phyloP scores from a whole-genome alignment of 2,329 filamentous ascomycete species.

The Ophiostoma australiae region DNA sequence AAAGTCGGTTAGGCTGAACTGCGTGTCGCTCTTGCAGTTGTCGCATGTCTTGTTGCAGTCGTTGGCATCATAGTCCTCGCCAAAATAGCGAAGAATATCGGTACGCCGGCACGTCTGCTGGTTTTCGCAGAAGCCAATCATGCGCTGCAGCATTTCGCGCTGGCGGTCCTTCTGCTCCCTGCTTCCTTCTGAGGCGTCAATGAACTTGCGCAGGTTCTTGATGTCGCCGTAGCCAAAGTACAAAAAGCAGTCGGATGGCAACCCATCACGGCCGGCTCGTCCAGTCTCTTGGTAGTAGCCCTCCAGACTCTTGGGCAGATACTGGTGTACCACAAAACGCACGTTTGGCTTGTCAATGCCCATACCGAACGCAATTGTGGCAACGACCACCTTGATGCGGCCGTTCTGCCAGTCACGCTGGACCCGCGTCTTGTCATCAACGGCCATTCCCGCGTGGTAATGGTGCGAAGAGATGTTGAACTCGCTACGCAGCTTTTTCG shows the following conservation, averaged over 20 bases:
- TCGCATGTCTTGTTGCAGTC: constrained; percentile 77
- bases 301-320: constrained; percentile 88
- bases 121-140: constrained; percentile 87
- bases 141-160: constrained; percentile 74
- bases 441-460: constrained; percentile 77
- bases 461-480: constrained; percentile 68
- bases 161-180: constrained; percentile 77
- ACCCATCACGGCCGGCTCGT: constrained; percentile 85
- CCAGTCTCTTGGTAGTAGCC: constrained; percentile 99
- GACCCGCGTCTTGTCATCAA: constrained; percentile 62
- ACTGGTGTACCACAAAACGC: constrained; percentile 91
- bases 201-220: constrained; percentile 69
- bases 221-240: constrained; percentile 82
- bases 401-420: constrained; percentile 82
- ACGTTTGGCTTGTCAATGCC: constrained; percentile 99
- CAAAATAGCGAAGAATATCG: constrained; percentile 91
- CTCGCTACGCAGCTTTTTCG: constrained; percentile 57
- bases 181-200: constrained; percentile 72
- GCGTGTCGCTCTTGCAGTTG: constrained; percentile 72
- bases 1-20: constrained; percentile 69
- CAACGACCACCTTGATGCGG: constrained; percentile 80
- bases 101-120: constrained; percentile 78
- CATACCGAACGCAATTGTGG: constrained; percentile 98
- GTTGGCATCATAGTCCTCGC: constrained; percentile 68
- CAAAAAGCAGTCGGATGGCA: constrained; percentile 80